Base-by-base conservation (phyloP, 2,329 filamentous ascomycete genomes). In the Cladophialophora carrionii region DNA sequence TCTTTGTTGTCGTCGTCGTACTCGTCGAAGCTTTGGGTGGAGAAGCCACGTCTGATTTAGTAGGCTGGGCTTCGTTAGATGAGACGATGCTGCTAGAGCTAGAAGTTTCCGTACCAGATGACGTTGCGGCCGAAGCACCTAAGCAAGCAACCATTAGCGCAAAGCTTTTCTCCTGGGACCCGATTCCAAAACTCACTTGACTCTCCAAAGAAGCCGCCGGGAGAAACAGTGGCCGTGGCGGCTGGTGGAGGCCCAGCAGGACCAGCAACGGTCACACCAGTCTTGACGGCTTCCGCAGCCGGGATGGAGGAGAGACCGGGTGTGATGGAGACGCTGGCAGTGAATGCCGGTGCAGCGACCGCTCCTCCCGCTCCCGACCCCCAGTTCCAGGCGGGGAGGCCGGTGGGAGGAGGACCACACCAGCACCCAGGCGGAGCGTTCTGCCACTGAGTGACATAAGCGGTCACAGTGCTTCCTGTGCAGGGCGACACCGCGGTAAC, bases 301-400 rank as follows among this genome's bases (percentile, higher is more conserved):
- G 70, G 70, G 26, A 71, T 70, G 12, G 68, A 70, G 9, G 68
- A 69, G 8, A 68, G 61, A 37, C 70, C 70, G 22, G 61, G 66
- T 14, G 37, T 62, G n/a, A 70, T 61, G n/a, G 66, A 66, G 8
- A 59, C 61, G 14, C 59, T 59, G 49, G 43, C 24, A n/a, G 62
- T 67, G 46, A 60, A 58, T 24, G 64, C 24, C 9, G 64, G 64
- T 31, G 67, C 67, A 24, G 57, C 46, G 41, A 64, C 67, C 41
- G 60, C 51, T 3, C 37, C 34, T 17, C 29, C 57, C 17, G 34
- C 60, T 37, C 34, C 24, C 41, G 14, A 56, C 43, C 53, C 32
- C 20, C 31, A 43, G 2, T 34, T 55, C 49, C 10, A 26, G 22
- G 60, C 32, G 17, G 61, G 52, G 9, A 48, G 37, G n/a, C 56